Evolutionary conservation across 371 early-diverging fungal species (phyloP), one percentile per base, ranked within the genome.

Genomic region (Entomophthora muscae): DNA sequence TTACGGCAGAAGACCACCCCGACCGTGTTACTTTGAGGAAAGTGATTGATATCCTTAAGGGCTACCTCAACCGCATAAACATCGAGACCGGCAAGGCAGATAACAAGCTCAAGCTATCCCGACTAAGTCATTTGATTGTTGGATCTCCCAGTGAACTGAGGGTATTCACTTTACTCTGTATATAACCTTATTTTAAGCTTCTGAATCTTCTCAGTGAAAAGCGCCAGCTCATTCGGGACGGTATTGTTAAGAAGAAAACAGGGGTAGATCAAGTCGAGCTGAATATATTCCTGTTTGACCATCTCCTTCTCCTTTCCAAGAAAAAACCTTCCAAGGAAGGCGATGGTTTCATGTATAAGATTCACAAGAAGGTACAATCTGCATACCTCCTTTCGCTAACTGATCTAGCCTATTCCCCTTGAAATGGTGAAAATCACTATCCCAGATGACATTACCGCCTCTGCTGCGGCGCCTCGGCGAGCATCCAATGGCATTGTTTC

Each of bases 271-370:
- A 76, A 22, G 73, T 81, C 0, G 86, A 87, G 26, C 66, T 93
- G 17, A 75, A 76, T 42, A 81, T 92, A 23, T 88, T 88, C 68
- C 70, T 94, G 28, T 81, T 95, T 52, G 96, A 95, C 67, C 90
- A 93, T 71, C 78, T 80, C 59, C 71, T 95, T 17, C 68, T 95
- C 12, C 73, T 94, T 68, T 80, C 88, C 53, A 88, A 86, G 68
- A 74, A 76, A 51, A 79, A 81, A 75, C 71, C 76, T 63, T 71
- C 71, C 63, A 57, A 72, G 68, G 67, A 82, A 62, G 70, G 71
- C 59, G 77, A 85, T 70, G 68, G 76, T 68, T 70, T 78, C 68
- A 76, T 78, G 55, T 86, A 82, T 71, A 84, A 85, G 65, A 75
- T 88, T 5, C 76, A 76, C 65, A 76, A 80, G 68, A 65, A 69